phyloP scores from a whole-genome alignment of 2,329 filamentous ascomycete species.

The Apiospora rasikravindrae region DNA sequence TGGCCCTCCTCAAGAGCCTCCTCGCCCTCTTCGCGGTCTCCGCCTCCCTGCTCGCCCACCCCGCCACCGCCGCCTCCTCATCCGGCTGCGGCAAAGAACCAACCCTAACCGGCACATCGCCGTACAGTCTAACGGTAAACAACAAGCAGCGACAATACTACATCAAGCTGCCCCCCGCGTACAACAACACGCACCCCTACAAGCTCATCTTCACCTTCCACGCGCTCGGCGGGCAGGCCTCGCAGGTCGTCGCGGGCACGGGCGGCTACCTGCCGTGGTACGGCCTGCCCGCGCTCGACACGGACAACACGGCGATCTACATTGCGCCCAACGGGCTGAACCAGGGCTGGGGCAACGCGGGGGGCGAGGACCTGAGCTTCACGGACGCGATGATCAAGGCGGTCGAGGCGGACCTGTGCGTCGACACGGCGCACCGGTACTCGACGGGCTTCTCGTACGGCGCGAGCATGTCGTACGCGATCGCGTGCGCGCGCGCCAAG shows the following conservation, averaged over 20 bases:
- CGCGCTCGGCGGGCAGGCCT: not conserved
- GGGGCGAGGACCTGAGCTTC: not conserved
- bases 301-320: conserved; percentile 4
- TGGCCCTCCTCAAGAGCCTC: not conserved
- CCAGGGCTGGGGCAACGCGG: conserved; percentile 12
- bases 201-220: conserved; percentile 18
- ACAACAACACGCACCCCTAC: conserved; percentile 12
- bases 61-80: not conserved
- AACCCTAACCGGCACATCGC: conserved; percentile 5
- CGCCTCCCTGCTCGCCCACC: not conserved
- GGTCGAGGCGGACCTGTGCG: conserved; percentile 7
- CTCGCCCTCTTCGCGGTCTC: not conserved
- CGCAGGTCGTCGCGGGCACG: conserved; percentile 9
- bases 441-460: conserved; percentile 7
- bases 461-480: conserved; percentile 15
- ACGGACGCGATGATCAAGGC: conserved; percentile 14
- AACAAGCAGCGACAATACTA: conserved; percentile 14
- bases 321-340: conserved; percentile 12
- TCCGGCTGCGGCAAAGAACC: conserved; percentile 13
- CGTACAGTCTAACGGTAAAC: conserved; percentile 8
- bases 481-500: conserved; percentile 16
- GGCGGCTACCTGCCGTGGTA: conserved; percentile 7
- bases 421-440: conserved; percentile 10
- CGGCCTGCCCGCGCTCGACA: conserved; percentile 4
- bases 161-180: conserved; percentile 7